Evolutionary conservation across 257 asterid genomes (phyloP).

Genomic region (Cynanchum wilfordii): DNA sequence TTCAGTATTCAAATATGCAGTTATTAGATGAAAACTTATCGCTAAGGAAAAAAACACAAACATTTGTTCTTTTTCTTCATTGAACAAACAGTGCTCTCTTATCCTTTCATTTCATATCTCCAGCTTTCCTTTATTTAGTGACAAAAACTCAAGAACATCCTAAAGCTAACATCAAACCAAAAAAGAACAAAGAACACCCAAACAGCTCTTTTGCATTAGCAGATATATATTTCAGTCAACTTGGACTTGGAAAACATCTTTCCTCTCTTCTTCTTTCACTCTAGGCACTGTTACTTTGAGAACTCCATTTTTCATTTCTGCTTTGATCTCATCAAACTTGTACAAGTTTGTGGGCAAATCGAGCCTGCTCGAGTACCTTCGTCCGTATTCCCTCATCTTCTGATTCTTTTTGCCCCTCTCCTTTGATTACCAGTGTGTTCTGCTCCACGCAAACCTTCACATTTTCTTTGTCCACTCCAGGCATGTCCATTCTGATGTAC

Average conservation of each 20-base stretch:
- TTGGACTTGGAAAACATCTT: slow-evolving; percentile 23
- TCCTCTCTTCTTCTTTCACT: slow-evolving; percentile 37
- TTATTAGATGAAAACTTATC: no score
- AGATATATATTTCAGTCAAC: slow-evolving; percentile 14
- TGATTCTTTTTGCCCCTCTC: slow-evolving; percentile 27
- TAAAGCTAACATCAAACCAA: no score
- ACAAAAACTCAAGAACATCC: no score
- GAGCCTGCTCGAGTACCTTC: slow-evolving; percentile 32
- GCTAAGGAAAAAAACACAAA: no score
- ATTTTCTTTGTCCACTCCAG: slow-evolving; percentile 40
- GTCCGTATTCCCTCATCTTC: slow-evolving; percentile 27
- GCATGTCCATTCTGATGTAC: slow-evolving; percentile 38
- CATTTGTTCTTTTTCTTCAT: no score
- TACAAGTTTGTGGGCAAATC: slow-evolving; percentile 27
- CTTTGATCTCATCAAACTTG: slow-evolving; percentile 31
- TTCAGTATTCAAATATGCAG: no score
- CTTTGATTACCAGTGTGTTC: slow-evolving; percentile 34
- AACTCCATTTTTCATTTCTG: slow-evolving; percentile 51
- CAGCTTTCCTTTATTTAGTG: no score
- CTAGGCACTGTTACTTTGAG: slow-evolving; percentile 35
- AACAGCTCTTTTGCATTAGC: no score
- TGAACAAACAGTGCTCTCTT: no score
- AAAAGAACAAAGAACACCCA: no score
- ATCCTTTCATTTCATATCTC: no score
- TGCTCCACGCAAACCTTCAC: slow-evolving; percentile 37